A percentile compares a stretch with the other conserved stretches of the same genome.
These are phyloP conservation scores for Candida incommunis DNA, from an alignment of 805 yeast genomes.

Conservation along the genomic window DNA sequence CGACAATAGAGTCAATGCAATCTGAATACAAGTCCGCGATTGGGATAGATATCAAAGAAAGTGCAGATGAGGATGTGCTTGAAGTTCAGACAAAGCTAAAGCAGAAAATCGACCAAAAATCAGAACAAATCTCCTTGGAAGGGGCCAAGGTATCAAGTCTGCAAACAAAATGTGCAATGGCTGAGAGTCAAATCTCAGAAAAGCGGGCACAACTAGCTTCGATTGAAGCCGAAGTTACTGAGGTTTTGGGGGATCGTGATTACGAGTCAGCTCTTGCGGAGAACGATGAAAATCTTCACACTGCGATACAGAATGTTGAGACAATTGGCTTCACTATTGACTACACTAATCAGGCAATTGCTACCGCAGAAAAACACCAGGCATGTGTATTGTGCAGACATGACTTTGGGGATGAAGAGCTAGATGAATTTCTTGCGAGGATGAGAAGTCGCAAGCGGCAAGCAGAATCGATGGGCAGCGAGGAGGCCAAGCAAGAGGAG, in stretches of 20 bases:
- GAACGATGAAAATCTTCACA: conserved; percentile 47
- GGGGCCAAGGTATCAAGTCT: background rate
- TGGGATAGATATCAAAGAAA: background rate
- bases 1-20: background rate
- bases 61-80: background rate
- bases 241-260: conserved; percentile 23
- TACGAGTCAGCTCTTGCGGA: conserved; percentile 38
- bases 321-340: conserved; percentile 54
- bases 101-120: conserved; percentile 15
- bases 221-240: conserved; percentile 17
- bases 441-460: conserved; percentile 19
- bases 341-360: conserved; percentile 52
- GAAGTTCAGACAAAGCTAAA: background rate
- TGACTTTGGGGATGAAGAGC: conserved; percentile 32
- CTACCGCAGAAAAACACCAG: conserved; percentile 39
- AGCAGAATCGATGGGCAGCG: conserved; percentile 21
- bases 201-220: conserved; percentile 4
- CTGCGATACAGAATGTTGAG: conserved; percentile 50
- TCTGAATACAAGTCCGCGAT: background rate
- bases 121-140: conserved; percentile 12
- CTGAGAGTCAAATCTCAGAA: conserved; percentile 3
- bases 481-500: conserved; percentile 22
- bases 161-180: background rate
- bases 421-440: conserved; percentile 8
- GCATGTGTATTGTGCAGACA: conserved; percentile 65